Evolutionary conservation across 2,329 filamentous ascomycete species (phyloP), one percentile per base, ranked within the genome.

Genomic region (Peltaster fructicola): DNA sequence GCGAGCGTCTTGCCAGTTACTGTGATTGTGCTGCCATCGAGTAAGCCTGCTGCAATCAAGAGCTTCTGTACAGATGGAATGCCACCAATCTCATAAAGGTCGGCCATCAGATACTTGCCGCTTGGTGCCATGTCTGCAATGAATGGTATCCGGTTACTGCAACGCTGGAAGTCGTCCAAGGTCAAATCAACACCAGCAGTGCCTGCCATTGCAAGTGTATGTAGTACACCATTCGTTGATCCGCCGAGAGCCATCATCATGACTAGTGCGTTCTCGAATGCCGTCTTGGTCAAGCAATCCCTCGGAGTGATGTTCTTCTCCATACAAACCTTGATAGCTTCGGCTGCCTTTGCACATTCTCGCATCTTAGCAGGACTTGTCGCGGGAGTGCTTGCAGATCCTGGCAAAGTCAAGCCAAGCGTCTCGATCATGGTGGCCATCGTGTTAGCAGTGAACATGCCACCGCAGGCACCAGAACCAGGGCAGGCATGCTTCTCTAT

Each of bases 391-490:
- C 77, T 84, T 0, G 78, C 84, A 0, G 79, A 88, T 1, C 81
- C 81, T 0, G 82, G 80, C 6, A 91, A 61, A 0, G 72, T 72
- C 15, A 91, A 60, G 14, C 82, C 82, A 64, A 92, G 81, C 20
- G 78, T 79, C 56, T 92, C 81, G 35, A 91, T 81, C 8, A 78
- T 79, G 0, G 78, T 85, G 4, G 80, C 78, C 79, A 92, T 85
- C 13, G 81, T 91, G 54, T 91, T 91, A 35, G 82, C 82, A 1
- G 82, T 92, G 56, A 82, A 92, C 82, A 91, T 91, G 10, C 84
- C 81, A 22, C 80, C 80, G 35, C 81, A 91, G 1, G 79, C 82
- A 15, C 81, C 81, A 2, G 70, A 68, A 6, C 71, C 69, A 1
- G 76, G 76, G 47, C 82, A 91, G 2, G 81, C 73, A 42, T 88